Base-by-base conservation (phyloP, 1,284 basidiomycete species). In the Ganoderma lingzhi region DNA sequence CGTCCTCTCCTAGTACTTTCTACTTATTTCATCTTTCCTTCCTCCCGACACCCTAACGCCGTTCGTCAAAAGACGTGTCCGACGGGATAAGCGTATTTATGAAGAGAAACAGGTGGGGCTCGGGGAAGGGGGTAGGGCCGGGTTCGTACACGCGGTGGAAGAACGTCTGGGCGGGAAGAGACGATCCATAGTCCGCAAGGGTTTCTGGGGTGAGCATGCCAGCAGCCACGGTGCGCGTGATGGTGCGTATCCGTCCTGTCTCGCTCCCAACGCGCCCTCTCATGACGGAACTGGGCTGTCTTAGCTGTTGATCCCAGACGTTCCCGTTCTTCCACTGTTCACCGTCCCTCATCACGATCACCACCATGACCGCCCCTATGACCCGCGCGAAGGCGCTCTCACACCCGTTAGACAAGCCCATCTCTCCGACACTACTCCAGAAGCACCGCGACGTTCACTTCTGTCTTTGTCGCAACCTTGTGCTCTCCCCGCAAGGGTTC, bases 201-300 rank as follows among this genome's bases (percentile, higher is more conserved):
- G 69, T 14, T 12, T 70, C 2, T 72, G 71, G 69, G 71, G 72
- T 28, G 65, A 64, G 3, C 63, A 68, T n/a, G 23, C 23, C 23
- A 23, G 23, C 23, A 23, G 67, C 69, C 17, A 65, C 67, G 42
- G 74, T 63, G 6, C 45, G 64, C 5, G 63, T 73, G 37, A 53
- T 65, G 56, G 74, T 73, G 42, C n/a, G 68, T 62, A 15, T 17
- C 14, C 42, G 0, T 19, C 17, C 17, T 44, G 4, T 8, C 8
- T 6, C 17, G 17, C 42, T 19, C 14, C 17, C 15, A 44, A 17
- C 15, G 42, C 15, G 17, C 42, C 42, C 4, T 12, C 42, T 44
- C 15, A 44, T 6, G 42, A 19, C 17, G 5, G 42, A 15, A 6
- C 2, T 44, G 0, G 6, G 42, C 15, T 5, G 14, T 5, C 42